Conservation (phyloP, 2,329 filamentous ascomycete genomes). For the Bipolaris oryzae region DNA sequence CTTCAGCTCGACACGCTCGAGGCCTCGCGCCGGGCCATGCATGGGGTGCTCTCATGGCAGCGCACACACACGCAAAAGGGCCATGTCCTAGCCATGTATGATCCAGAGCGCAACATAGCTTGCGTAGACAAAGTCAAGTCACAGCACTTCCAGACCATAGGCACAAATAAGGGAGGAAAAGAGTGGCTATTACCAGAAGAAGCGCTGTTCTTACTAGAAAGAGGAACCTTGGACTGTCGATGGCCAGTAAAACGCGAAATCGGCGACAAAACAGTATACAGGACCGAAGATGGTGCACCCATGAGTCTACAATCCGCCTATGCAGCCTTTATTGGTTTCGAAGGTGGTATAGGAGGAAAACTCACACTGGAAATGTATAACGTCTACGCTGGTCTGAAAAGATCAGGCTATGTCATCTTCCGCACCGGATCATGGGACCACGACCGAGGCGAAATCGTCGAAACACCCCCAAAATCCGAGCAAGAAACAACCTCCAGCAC, state of each 20-base stretch:
- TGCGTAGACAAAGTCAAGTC: slow-evolving; percentile 75
- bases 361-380: slow-evolving; percentile 79
- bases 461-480: slow-evolving; percentile 7
- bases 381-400: slow-evolving; percentile 84
- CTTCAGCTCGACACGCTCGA: slow-evolving; percentile 80
- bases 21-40: slow-evolving; percentile 84
- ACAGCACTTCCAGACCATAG: slow-evolving; percentile 76
- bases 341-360: slow-evolving; percentile 58
- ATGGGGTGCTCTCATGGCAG: slow-evolving; percentile 79
- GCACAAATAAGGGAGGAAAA: slow-evolving; percentile 58
- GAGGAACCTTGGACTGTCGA: slow-evolving; percentile 84
- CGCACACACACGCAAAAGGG: slow-evolving; percentile 73
- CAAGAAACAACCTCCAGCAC: slow-evolving; percentile 12
- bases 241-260: slow-evolving; percentile 65
- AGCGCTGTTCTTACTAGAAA: slow-evolving; percentile 84
- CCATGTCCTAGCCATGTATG: slow-evolving; percentile 74
- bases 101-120: slow-evolving; percentile 64
- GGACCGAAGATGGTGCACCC: slow-evolving; percentile 68
- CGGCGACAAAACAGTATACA: slow-evolving; percentile 31
- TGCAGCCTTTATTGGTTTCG: slow-evolving; percentile 76
- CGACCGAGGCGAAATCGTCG: slow-evolving; percentile 28
- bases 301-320: slow-evolving; percentile 93
- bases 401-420: slow-evolving; percentile 80
- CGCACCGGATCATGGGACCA: slow-evolving; percentile 64
- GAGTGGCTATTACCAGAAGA: slow-evolving; percentile 92